Evolutionary conservation across 176 grass and related monocot genomes (phyloP), one percentile per base, ranked within the genome.

Genomic region (Triticum urartu): DNA sequence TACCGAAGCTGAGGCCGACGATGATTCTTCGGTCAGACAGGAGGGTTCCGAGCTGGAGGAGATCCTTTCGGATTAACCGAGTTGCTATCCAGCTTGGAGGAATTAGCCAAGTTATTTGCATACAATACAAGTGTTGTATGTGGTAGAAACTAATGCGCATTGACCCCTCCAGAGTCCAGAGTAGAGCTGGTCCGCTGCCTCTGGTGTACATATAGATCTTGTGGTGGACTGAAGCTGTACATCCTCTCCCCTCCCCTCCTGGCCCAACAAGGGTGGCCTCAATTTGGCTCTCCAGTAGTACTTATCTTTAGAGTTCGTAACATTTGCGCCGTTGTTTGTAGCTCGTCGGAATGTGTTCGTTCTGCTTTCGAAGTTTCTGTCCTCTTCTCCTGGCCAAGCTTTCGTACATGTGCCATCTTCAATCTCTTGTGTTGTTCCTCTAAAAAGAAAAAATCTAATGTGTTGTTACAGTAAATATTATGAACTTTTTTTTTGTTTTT

Each of bases 51-150:
- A 89, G 84, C 59, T 91, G 39, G 89, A 91, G 72, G 89, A 91
- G 63, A 91, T 94, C 13, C 75, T 94, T 58, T 91, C 89, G 61
- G 86, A 93, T 89, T 93, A 91, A 61, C 71, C n/a, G 13, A 38
- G 79, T 22, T 76, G 38, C 3, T 74, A 39, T 32, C 25, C 13
- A 28, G 59, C 26, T 64, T 8, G 50, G 39, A 83, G 66, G 26
- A 58, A 34, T 40, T 77, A 79, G 79, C 11, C 14, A n/a, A 83
- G 77, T 42, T 87, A 84, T 72, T 64, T 50, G 72, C 88, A 40
- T 79, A 40, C 56, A 42, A 40, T 79, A 52, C 56, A 42, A 56
- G 65, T 87, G 66, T 83, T 87, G 74, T 87, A 72, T 83, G 73
- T 83, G 80, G 58, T 70, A 66, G 18, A 58, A 74, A 74, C 56